Evolutionary conservation across 106 monocot species (phyloP).

Genomic region (Vanilla planifolia): DNA sequence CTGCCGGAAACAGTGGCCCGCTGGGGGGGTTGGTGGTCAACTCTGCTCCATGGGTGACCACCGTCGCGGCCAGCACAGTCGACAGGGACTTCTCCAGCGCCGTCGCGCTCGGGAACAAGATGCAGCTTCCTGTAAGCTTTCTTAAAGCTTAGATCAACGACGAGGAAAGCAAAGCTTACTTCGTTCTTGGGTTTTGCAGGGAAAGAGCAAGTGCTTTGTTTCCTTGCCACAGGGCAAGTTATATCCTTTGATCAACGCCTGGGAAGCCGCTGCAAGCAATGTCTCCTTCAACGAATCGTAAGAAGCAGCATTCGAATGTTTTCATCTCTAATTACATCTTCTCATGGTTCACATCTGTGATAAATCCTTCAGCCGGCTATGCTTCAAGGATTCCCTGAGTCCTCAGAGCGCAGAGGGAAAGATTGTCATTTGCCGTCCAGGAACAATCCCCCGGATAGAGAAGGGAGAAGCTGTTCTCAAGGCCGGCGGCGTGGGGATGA

Average conservation of each 20-base stretch:
- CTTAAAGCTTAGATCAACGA: no score
- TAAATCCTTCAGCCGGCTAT: slow-evolving; percentile 24
- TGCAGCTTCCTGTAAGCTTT: no score
- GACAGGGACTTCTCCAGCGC: slow-evolving; percentile 1
- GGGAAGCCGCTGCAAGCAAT: background rate
- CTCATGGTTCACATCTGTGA: no score
- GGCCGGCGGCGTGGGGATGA: slow-evolving; percentile 62
- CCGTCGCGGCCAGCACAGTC: slow-evolving; percentile 13
- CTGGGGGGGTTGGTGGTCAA: background rate
- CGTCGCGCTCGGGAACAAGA: background rate
- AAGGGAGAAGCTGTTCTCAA: slow-evolving; percentile 28
- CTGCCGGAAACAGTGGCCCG: slow-evolving; percentile 38
- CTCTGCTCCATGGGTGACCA: slow-evolving; percentile 12
- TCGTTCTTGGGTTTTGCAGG: no score
- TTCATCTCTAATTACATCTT: no score
- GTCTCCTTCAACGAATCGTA: no score
- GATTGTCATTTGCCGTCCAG: slow-evolving; percentile 49
- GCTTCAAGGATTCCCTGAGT: slow-evolving; percentile 30
- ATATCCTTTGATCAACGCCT: background rate
- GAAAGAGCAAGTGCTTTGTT: no score
- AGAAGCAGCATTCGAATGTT: no score
- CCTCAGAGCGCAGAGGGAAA: slow-evolving; percentile 52
- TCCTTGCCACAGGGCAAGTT: no score
- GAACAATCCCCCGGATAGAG: background rate
- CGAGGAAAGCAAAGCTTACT: no score